Evolutionary conservation across 2,329 filamentous ascomycete genomes (phyloP).

Genomic region (Clarireedia hainanense): DNA sequence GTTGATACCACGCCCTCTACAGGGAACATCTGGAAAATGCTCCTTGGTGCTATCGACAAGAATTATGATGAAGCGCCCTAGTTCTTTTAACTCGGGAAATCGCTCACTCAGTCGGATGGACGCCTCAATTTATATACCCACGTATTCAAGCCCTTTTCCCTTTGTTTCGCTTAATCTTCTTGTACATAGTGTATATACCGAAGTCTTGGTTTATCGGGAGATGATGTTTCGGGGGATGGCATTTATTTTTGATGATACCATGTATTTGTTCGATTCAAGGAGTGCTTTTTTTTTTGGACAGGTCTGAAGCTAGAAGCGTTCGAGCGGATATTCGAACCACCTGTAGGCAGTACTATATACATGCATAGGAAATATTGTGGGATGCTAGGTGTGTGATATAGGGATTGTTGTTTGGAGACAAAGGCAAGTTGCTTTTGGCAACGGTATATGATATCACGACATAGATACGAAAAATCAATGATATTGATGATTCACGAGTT

Average conservation of each 20-base stretch:
- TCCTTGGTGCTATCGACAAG: constrained; percentile 9
- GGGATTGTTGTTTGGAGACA: not conserved
- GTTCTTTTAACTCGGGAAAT: not conserved
- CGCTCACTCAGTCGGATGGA: not conserved
- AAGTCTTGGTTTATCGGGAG: not conserved
- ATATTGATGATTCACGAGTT: too few species aligned
- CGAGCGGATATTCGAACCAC: too few species aligned
- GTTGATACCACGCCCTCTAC: constrained; percentile 10
- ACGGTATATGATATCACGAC: too few species aligned
- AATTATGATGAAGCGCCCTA: not conserved
- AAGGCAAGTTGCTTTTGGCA: not conserved
- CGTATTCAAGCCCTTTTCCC: not conserved
- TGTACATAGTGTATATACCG: not conserved
- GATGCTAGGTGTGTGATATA: not conserved
- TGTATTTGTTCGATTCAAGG: not conserved
- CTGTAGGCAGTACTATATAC: too few species aligned
- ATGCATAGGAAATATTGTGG: not conserved
- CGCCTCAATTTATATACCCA: not conserved
- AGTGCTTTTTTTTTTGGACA: too few species aligned
- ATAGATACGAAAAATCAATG: too few species aligned
- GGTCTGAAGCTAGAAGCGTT: too few species aligned
- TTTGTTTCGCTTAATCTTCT: not conserved
- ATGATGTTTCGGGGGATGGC: not conserved
- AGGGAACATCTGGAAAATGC: constrained; percentile 13
- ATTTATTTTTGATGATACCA: not conserved